Evolutionary conservation across 257 asterid species (phyloP).

Genomic region (Rauvolfia tetraphylla): DNA sequence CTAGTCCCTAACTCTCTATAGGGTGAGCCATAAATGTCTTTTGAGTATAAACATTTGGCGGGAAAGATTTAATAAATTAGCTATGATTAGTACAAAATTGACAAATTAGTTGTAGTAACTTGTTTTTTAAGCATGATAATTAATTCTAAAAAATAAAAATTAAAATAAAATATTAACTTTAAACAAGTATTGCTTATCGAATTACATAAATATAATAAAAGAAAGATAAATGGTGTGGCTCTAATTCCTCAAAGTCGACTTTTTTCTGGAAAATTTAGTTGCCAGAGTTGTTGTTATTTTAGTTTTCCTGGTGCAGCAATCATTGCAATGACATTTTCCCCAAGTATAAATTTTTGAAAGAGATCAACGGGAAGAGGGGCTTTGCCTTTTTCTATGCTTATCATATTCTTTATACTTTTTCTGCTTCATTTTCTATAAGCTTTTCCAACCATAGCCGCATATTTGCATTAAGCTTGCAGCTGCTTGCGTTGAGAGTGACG

Average conservation of each 20-base stretch:
- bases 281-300: not conserved
- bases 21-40: no score
- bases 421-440: not conserved
- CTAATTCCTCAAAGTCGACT: not conserved
- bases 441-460: constrained; percentile 1
- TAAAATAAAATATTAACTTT: no score
- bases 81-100: no score
- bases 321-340: not conserved
- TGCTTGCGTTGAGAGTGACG: constrained; percentile 8
- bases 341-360: not conserved
- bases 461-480: constrained; percentile 7
- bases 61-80: no score
- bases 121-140: no score
- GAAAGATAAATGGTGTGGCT: not conserved
- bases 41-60: no score
- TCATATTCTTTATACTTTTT: not conserved
- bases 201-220: no score
- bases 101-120: no score
- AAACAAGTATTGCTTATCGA: no score
- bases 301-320: not conserved
- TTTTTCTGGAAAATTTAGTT: not conserved
- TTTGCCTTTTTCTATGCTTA: constrained; percentile 2
- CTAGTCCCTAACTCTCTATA: not conserved
- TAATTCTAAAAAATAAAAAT: no score
- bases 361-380: not conserved